Evolutionary conservation across 305 asterid species (phyloP).

Genomic region (Plantago lanceolata): DNA sequence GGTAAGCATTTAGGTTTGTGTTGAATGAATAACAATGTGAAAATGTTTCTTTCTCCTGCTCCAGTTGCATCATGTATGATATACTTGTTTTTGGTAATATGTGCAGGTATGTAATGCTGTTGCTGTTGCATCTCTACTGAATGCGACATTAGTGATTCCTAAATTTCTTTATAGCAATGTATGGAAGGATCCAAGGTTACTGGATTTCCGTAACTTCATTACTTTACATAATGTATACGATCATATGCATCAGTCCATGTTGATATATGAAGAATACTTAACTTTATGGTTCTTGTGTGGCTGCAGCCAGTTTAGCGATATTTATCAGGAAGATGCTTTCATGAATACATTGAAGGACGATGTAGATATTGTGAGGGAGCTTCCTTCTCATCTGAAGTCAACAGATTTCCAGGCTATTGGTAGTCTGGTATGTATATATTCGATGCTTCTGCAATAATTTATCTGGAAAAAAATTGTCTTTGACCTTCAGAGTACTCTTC

Average conservation of each 20-base stretch:
- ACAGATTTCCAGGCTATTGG: slow-evolving; percentile 66
- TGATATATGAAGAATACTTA: background rate
- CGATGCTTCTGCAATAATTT: background rate
- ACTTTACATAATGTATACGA: background rate
- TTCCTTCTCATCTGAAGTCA: slow-evolving; percentile 60
- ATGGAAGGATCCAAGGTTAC: slow-evolving; percentile 92
- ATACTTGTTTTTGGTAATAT: slow-evolving; percentile 11
- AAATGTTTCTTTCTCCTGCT: background rate
- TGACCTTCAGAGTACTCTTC: slow-evolving; percentile 24
- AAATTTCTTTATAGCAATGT: slow-evolving; percentile 90
- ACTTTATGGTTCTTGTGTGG: background rate
- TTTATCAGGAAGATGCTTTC: slow-evolving; percentile 77
- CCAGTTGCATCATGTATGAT: background rate
- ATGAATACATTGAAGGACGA: slow-evolving; percentile 54
- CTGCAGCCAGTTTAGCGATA: slow-evolving; percentile 81
- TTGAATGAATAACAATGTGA: too few species aligned
- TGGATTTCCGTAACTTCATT: background rate
- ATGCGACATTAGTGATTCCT: slow-evolving; percentile 88
- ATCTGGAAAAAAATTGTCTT: slow-evolving; percentile 15
- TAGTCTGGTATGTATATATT: slow-evolving; percentile 59
- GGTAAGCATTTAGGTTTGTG: slow-evolving; percentile 39
- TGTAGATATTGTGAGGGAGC: slow-evolving; percentile 60
- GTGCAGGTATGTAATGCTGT: slow-evolving; percentile 89
- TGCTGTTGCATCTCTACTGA: slow-evolving; percentile 75
- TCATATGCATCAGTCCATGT: background rate